Conservation (phyloP, 352 stramenopile species). For the Globisporangium yorkense region DNA sequence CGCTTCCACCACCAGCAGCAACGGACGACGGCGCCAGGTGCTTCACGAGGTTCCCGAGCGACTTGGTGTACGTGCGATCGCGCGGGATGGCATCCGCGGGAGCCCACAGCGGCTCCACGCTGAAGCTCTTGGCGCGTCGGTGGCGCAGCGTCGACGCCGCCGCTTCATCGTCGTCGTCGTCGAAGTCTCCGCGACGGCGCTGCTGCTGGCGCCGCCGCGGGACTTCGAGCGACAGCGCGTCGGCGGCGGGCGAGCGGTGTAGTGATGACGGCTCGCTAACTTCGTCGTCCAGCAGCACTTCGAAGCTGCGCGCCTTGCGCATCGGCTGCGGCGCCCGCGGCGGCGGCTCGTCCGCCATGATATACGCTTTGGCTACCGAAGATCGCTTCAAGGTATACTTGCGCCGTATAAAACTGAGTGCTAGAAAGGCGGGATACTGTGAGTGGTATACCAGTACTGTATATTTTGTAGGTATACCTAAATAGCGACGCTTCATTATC, state of each 20-base stretch:
- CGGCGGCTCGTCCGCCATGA: conserved; percentile 3
- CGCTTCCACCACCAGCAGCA: not conserved
- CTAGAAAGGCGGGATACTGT: no score
- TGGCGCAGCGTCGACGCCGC: conserved; percentile 11
- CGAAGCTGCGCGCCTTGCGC: conserved; percentile 48
- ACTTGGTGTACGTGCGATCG: conserved; percentile 72
- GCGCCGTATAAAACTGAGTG: not conserved
- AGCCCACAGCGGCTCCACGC: conserved; percentile 22
- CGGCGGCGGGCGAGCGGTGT: conserved; percentile 12
- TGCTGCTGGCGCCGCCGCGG: conserved; percentile 10
- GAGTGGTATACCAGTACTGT: not conserved
- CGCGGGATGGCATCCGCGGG: conserved; percentile 24
- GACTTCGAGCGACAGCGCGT: conserved; percentile 41
- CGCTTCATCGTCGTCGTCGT: conserved; percentile 18
- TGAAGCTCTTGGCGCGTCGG: conserved; percentile 51
- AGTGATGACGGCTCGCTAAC: conserved; percentile 12
- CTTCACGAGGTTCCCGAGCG: conserved; percentile 72
- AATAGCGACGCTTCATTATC: no score
- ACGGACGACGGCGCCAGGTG: conserved; percentile 47
- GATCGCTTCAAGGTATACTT: not conserved
- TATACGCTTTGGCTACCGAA: not conserved
- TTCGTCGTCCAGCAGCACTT: conserved; percentile 21
- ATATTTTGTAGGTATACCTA: not conserved
- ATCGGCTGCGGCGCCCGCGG: not conserved
- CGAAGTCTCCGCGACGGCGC: conserved; percentile 10